phyloP scores from a whole-genome alignment of 495 filamentous ascomycete genomes.

The Bacidia rubella region DNA sequence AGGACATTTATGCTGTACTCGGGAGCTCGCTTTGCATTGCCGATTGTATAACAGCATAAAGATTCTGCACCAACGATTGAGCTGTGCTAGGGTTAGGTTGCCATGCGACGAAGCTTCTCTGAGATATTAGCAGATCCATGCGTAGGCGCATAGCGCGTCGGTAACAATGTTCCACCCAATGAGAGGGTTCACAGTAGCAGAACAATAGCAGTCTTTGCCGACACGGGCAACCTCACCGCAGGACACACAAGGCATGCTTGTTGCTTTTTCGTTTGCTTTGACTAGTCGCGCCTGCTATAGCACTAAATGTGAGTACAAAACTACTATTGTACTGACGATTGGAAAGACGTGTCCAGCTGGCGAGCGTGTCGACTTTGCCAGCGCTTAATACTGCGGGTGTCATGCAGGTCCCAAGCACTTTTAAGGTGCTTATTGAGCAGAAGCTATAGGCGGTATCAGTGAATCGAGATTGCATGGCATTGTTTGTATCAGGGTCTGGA shows the following conservation, averaged over 20 bases:
- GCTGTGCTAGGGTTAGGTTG: not conserved
- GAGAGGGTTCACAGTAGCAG: not conserved
- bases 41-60: not conserved
- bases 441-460: not conserved
- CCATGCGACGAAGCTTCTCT: not conserved
- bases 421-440: not conserved
- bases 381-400: not conserved
- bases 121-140: slow-evolving; percentile 3
- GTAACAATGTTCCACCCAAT: not conserved
- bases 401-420: not conserved
- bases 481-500: not conserved
- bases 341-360: not conserved
- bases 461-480: not conserved
- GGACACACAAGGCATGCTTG: too few species aligned
- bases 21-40: not conserved
- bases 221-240: not conserved
- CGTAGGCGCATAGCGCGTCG: slow-evolving; percentile 15
- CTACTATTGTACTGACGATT: not conserved
- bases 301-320: not conserved
- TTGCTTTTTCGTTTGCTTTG: too few species aligned
- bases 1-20: not conserved
- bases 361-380: not conserved
- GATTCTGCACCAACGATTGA: not conserved
- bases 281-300: not conserved
- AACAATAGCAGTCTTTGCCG: not conserved